Conservation (phyloP, 139 green algal genomes). For the Micractinium sp. region DNA sequence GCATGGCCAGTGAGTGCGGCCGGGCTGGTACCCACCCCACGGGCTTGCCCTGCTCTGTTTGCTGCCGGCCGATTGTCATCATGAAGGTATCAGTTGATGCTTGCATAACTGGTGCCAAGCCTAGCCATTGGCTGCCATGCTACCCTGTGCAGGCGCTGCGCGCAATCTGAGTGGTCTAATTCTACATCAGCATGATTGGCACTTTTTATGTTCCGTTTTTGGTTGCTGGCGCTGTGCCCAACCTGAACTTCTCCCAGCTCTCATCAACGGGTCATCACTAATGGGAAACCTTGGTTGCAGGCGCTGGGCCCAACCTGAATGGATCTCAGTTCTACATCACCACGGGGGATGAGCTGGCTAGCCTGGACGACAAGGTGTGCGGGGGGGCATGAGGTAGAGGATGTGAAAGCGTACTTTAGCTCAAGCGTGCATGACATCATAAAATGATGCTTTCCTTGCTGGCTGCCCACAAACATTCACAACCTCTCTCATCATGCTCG, state of each 20-base stretch:
- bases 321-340: slow-evolving; percentile 97
- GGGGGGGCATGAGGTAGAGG: background rate
- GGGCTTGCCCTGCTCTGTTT: too few species aligned
- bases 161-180: too few species aligned
- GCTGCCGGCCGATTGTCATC: too few species aligned
- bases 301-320: slow-evolving; percentile 73
- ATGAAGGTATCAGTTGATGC: too few species aligned
- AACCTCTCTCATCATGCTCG: background rate
- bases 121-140: background rate
- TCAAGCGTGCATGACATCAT: too few species aligned
- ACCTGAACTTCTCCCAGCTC: background rate
- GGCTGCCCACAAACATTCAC: background rate
- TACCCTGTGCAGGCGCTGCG: too few species aligned
- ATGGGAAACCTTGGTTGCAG: slow-evolving; percentile 14
- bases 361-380: slow-evolving; percentile 83
- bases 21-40: too few species aligned
- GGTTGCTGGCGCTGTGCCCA: too few species aligned
- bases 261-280: background rate
- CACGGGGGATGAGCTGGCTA: slow-evolving; percentile 68
- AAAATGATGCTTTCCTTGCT: too few species aligned
- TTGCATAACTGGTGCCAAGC: background rate
- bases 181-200: too few species aligned
- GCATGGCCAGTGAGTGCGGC: slow-evolving; percentile 82
- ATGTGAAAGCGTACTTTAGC: too few species aligned
- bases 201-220: too few species aligned